Evolutionary conservation across 2,329 filamentous ascomycete genomes (phyloP), one percentile per base, ranked within the genome.

Genomic region (Fusarium haematococcum): DNA sequence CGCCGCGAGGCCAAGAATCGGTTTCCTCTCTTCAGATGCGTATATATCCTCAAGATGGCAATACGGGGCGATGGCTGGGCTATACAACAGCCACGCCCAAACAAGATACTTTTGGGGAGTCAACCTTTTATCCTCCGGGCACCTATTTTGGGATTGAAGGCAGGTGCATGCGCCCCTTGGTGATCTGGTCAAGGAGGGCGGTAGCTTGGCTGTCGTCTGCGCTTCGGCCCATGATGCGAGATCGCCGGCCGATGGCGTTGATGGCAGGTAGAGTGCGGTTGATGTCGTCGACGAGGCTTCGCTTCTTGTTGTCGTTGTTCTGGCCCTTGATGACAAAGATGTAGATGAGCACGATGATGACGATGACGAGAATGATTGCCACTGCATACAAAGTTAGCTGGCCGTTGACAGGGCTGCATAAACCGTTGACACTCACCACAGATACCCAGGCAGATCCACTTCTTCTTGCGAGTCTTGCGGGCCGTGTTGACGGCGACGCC

Each of bases 371-470:
- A 52, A 91, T 82, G 60, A 91, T 89, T 58, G 83, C 81, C 52
- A 90, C 87, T 89, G 67, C 18, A 16, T 39, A 25, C n/a, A 25
- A 61, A 63, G 75, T 84, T 75, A 85, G 80, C 23, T 63, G 65
- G 23, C 27, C 10, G 41, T 20, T 57, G n/a, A 41, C 20, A 5
- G 18, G 25, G 13, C 7, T 20, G 20, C 16, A n/a, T 11, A 20
- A 43, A 6, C 16, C 27, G 14, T 35, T 20, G 23, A 67, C 23
- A 80, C 89, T 77, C 86, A 91, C 89, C 85, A 77, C 88, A 85
- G 79, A 98, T 94, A 79, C 92, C 91, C 77, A 98, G 85, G 87
- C 95, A 98, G 82, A 94, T 95, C 95, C 95, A 98, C 93, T 98
- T 98, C 95, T 97, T 97, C 86, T 91, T 94, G 77, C 94, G 90